Base-by-base conservation (phyloP, 108 stramenopile species). In the Conticribra guillardii region DNA sequence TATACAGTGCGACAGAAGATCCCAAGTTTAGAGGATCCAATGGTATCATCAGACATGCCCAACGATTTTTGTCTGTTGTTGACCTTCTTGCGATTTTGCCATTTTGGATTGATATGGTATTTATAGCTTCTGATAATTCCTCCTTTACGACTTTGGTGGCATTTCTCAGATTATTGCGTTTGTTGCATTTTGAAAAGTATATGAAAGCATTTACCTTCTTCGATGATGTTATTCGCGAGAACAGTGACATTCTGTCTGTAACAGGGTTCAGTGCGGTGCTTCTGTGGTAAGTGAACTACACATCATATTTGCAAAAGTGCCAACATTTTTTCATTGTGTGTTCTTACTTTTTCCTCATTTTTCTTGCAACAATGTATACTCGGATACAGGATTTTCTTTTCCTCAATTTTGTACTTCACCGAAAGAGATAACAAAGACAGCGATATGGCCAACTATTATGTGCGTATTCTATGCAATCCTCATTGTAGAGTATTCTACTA, bases 141-240 rank as follows among this genome's bases (percentile, higher is more conserved):
- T 24, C 17, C 22, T 28, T 47, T 19, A 8, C 16, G 17, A 58
- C 27, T 14, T 60, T 85, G 55, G 58, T 76, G 30, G 45, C 34
- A 85, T 76, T 69, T 49, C 89, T 92, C 9, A 74, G 87, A 8
- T 53, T 96, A 26, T 54, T 94, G 46, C 86, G 90, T 49, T 73
- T 96, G 24, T 78, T 96, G 45, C 86, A 86, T 21, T 89, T 92
- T 55, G 93, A 95, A 70, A 85, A 87, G 64, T 94, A 92, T 70
- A 89, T 83, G 18, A 65, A 84, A 66, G 92, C 90, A 22, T 93
- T 96, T 76, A 74, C 79, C n/a, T 84, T 80, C 21, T 94, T 92
- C 59, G 88, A 91, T 33, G 90, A 93, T 69, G 82, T 88, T 7
- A 46, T 95, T 27, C 58, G 78, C 0, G 75, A 84, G 14, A 93